Conservation (phyloP, 768 basidiomycete genomes). For the Basidioascus undulatus region DNA sequence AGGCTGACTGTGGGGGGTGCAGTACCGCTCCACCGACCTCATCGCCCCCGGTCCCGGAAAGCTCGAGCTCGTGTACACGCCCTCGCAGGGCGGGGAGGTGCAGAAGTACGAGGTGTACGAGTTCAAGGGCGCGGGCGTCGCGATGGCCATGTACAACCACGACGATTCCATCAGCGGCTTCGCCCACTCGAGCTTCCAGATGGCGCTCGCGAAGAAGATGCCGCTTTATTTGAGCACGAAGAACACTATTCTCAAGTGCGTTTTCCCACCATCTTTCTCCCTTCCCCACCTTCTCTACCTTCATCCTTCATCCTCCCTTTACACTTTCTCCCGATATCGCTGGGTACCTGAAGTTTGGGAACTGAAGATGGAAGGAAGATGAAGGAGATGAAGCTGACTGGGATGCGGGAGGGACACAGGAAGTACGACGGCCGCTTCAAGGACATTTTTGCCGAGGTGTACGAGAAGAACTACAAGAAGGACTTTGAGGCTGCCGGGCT, state of each 20-base stretch:
- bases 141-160: slow-evolving; percentile 66
- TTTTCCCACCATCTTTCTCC: no score
- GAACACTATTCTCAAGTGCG: slow-evolving; percentile 89
- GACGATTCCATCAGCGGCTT: slow-evolving; percentile 69
- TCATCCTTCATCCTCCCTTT: no score
- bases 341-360: background rate
- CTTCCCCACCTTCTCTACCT: background rate
- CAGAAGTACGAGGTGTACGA: slow-evolving; percentile 45
- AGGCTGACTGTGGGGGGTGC: background rate
- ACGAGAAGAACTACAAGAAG: slow-evolving; percentile 31
- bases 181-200: slow-evolving; percentile 94
- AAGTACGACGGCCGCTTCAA: slow-evolving; percentile 98
- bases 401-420: no score
- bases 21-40: slow-evolving; percentile 87
- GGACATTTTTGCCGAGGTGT: slow-evolving; percentile 72
- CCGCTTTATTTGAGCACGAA: slow-evolving; percentile 29
- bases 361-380: no score
- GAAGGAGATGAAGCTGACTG: background rate
- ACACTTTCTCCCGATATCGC: background rate
- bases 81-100: slow-evolving; percentile 39
- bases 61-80: slow-evolving; percentile 73
- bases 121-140: slow-evolving; percentile 78
- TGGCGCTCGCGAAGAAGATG: slow-evolving; percentile 40
- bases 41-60: slow-evolving; percentile 80
- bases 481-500: slow-evolving; percentile 20